Conservation (phyloP, 768 basidiomycete genomes). For the Auricularia sp. region DNA sequence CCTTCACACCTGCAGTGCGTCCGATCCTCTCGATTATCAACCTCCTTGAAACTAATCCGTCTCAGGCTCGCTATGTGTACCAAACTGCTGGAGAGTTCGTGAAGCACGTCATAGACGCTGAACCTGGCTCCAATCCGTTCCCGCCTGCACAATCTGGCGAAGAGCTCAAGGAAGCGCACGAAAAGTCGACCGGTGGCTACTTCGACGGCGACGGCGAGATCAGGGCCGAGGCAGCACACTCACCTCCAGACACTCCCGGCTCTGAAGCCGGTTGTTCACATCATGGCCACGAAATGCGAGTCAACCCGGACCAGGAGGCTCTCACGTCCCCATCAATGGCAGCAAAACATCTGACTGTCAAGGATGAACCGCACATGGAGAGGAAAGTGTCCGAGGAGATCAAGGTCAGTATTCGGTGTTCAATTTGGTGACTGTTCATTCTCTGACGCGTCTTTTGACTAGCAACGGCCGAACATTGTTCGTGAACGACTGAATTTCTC, state of each 20-base stretch:
- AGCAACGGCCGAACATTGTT: background rate
- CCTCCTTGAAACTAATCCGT: conserved; percentile 34
- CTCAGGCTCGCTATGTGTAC: conserved; percentile 67
- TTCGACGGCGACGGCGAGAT: background rate
- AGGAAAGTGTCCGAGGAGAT: background rate
- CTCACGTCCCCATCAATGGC: background rate
- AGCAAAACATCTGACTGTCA: background rate
- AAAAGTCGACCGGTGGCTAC: background rate
- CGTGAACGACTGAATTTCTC: background rate
- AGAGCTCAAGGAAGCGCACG: background rate
- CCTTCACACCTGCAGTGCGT: conserved; percentile 48
- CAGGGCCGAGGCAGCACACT: background rate
- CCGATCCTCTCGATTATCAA: conserved; percentile 58
- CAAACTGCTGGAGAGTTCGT: conserved; percentile 51
- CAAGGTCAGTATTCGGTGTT: background rate
- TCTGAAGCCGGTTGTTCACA: background rate
- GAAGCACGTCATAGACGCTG: conserved; percentile 46
- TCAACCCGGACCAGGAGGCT: background rate
- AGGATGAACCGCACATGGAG: background rate
- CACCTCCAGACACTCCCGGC: background rate
- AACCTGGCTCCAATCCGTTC: background rate
- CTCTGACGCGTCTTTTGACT: background rate
- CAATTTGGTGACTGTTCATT: background rate
- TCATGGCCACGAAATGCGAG: background rate
- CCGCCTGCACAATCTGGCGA: background rate